These are phyloP conservation scores for Aspergillus pseudoviridinutans DNA, from an alignment of 2,329 filamentous ascomycete species.

Conservation along the genomic window DNA sequence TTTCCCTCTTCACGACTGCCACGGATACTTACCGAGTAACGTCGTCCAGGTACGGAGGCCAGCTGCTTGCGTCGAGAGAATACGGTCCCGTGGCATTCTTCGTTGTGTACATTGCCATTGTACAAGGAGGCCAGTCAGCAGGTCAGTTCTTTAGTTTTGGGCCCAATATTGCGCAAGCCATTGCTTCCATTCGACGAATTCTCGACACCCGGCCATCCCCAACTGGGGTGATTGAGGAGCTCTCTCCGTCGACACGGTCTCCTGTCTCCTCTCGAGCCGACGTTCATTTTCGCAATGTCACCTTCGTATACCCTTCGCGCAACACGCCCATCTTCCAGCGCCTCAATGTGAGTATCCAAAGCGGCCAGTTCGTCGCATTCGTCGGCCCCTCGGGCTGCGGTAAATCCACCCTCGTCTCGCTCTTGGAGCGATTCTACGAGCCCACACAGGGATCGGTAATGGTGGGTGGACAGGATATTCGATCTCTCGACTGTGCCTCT, in stretches of 20 bases:
- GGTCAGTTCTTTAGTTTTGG: conserved; percentile 66
- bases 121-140: conserved; percentile 64
- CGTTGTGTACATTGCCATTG: conserved; percentile 61
- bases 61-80: conserved; percentile 52
- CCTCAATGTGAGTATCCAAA: conserved; percentile 32
- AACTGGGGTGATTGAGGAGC: background rate
- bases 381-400: conserved; percentile 48
- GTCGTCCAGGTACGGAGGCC: conserved; percentile 59
- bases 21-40: background rate
- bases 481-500: conserved; percentile 20
- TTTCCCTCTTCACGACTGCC: too few species aligned
- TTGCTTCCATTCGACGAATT: conserved; percentile 36
- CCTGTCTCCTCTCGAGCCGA: background rate
- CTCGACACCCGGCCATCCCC: conserved; percentile 19
- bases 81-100: conserved; percentile 49
- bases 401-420: conserved; percentile 45
- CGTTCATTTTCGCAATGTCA: background rate
- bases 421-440: conserved; percentile 47
- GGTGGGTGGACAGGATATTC: conserved; percentile 30
- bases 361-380: conserved; percentile 43
- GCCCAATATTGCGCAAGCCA: conserved; percentile 48
- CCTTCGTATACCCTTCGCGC: conserved; percentile 33
- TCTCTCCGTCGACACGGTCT: background rate
- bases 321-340: conserved; percentile 26
- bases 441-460: conserved; percentile 37